Base-by-base conservation (phyloP, 345 rosid genomes). In the Diplotaxis tenuifolia region DNA sequence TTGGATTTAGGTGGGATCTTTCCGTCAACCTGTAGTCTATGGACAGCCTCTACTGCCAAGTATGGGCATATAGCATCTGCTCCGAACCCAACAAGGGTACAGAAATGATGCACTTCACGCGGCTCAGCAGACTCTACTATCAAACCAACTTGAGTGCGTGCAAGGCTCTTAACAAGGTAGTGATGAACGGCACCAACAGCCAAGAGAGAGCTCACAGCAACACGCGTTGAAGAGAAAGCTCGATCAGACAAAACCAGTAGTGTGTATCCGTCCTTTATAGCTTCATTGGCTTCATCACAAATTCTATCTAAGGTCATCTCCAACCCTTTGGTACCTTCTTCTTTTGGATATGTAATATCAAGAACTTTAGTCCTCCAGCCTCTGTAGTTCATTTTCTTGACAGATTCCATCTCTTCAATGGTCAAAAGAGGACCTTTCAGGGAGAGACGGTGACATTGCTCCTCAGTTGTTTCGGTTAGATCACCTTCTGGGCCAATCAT, bases 401-500 rank as follows among this genome's bases (percentile, higher is more conserved):
- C 60, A 38, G 97, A 82, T 82, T 92, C 98, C 85, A 89, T 89
- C 77, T 89, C 97, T 59, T 84, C 86, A 14, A 87, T 79, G 10
- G 96, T 87, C 68, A 96, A 77, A 52, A 96, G 91, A 69, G 99
- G 88, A 29, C 90, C 89, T 78, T 90, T 96, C 0, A 96, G 79
- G 27, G 99, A 92, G 65, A 96, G 93, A 45, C 99, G 98, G 74
- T 86, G 92, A 66, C 99, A 96, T 73, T 96, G 99, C 52, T 96
- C 97, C 81, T 96, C 98, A 0, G 96, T 86, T 72, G 97, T 90
- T 85, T 96, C 99, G 0, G 99, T 96, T 70, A 96, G 88, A 82
- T 90, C 99, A 60, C 99, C 99, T 82, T 96, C 99, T 31, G 99
- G 98, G 66, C 99, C 99, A 60, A 92, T 85, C 99, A 96, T 96